These are phyloP conservation scores for Dactylonectria estremocensis DNA, from an alignment of 2,329 filamentous ascomycete species.

Conservation along the genomic window DNA sequence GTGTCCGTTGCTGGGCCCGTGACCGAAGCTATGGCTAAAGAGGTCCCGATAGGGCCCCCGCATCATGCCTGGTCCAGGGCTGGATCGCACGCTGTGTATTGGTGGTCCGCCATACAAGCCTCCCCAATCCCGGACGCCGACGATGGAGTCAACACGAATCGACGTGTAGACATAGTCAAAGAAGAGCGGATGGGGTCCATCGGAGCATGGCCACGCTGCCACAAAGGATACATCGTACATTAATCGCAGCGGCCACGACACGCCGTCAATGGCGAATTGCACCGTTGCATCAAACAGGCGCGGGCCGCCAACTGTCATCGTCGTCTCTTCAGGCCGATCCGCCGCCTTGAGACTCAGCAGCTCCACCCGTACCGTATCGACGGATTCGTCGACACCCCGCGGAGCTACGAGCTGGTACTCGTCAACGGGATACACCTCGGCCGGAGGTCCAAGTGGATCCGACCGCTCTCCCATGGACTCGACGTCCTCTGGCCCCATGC, in stretches of 20 bases:
- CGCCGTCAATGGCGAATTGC: slow-evolving; percentile 75
- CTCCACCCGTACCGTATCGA: slow-evolving; percentile 80
- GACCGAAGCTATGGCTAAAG: slow-evolving; percentile 44
- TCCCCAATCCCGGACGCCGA: slow-evolving; percentile 78
- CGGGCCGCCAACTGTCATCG: slow-evolving; percentile 52
- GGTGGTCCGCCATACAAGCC: slow-evolving; percentile 56
- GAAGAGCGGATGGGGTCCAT: slow-evolving; percentile 78
- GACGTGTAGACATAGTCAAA: slow-evolving; percentile 77
- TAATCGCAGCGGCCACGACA: slow-evolving; percentile 75
- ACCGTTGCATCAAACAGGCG: slow-evolving; percentile 72
- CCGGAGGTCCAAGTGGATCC: slow-evolving; percentile 76
- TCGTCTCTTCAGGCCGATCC: slow-evolving; percentile 44
- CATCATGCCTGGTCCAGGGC: slow-evolving; percentile 51
- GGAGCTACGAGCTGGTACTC: slow-evolving; percentile 77
- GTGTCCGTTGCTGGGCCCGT: slow-evolving; percentile 36
- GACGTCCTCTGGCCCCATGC: slow-evolving; percentile 72
- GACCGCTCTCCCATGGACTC: slow-evolving; percentile 77
- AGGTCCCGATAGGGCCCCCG: slow-evolving; percentile 46
- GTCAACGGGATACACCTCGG: slow-evolving; percentile 73
- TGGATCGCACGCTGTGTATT: slow-evolving; percentile 53
- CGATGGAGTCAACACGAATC: slow-evolving; percentile 75
- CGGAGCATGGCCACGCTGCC: slow-evolving; percentile 74
- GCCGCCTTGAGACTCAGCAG: slow-evolving; percentile 72
- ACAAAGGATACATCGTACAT: slow-evolving; percentile 78
- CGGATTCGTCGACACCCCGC: slow-evolving; percentile 68